Evolutionary conservation across 345 rosid species (phyloP).

Genomic region (Ceriops decandra): DNA sequence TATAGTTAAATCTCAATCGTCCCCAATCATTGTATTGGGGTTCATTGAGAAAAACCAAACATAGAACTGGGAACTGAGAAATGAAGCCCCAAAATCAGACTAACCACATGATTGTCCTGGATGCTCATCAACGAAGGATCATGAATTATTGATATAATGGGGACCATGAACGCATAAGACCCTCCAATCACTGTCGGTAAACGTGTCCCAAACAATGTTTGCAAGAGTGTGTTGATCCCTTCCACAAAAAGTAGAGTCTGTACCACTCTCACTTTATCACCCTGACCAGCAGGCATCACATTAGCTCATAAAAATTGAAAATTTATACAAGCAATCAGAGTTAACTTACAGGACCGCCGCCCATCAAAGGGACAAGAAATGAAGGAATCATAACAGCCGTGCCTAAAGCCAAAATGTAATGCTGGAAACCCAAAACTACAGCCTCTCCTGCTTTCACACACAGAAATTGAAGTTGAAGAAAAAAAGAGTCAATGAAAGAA

Average conservation of each 20-base stretch:
- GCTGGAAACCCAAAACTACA: slow-evolving; percentile 89
- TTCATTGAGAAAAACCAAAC: slow-evolving; percentile 15
- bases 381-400: slow-evolving; percentile 99
- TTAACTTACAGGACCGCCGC: slow-evolving; percentile 74
- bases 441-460: slow-evolving; percentile 68
- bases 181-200: slow-evolving; percentile 95
- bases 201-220: slow-evolving; percentile 88
- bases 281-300: slow-evolving; percentile 44
- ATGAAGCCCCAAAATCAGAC: slow-evolving; percentile 19
- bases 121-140: slow-evolving; percentile 74
- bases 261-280: slow-evolving; percentile 90
- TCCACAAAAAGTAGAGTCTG: slow-evolving; percentile 89
- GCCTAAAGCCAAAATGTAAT: slow-evolving; percentile 90
- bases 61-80: slow-evolving; percentile 9
- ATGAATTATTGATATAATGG: slow-evolving; percentile 80
- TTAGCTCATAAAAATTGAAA: background rate
- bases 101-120: slow-evolving; percentile 70
- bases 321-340: background rate
- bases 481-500: background rate
- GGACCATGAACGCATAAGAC: slow-evolving; percentile 96
- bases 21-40: slow-evolving; percentile 4
- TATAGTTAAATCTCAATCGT: slow-evolving; percentile 8
- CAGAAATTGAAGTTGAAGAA: slow-evolving; percentile 6
- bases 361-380: slow-evolving; percentile 95
- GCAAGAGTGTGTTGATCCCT: slow-evolving; percentile 89